phyloP scores from a whole-genome alignment of 257 asterid genomes.

The Euphrasia confusa region DNA sequence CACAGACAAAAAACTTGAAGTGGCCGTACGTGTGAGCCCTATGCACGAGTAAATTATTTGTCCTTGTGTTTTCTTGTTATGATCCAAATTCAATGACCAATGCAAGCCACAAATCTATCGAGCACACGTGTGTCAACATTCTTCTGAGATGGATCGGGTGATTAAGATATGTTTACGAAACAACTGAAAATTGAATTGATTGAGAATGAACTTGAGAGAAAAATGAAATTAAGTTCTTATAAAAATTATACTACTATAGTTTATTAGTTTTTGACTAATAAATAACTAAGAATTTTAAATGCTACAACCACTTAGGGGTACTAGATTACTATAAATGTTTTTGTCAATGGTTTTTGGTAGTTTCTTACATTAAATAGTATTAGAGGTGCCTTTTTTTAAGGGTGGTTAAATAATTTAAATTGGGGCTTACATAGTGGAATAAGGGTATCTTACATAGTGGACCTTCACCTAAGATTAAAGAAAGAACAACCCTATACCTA shows the following conservation, averaged over 20 bases:
- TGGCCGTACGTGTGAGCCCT: too few species aligned
- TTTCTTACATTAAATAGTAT: slow-evolving; percentile 17
- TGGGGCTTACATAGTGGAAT: slow-evolving; percentile 26
- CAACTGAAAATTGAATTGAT: slow-evolving; percentile 19
- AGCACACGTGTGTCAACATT: slow-evolving; percentile 52
- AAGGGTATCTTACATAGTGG: slow-evolving; percentile 32
- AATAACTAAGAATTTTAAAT: too few species aligned
- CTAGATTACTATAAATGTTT: slow-evolving; percentile 32
- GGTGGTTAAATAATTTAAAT: slow-evolving; percentile 21
- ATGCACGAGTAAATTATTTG: background rate
- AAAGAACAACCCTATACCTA: slow-evolving; percentile 14
- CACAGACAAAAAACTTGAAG: too few species aligned
- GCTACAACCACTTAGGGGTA: slow-evolving; percentile 33
- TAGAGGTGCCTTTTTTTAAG: slow-evolving; percentile 24
- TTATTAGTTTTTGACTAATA: background rate
- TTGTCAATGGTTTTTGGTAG: slow-evolving; percentile 19
- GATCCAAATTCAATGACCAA: slow-evolving; percentile 30
- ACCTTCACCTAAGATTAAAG: slow-evolving; percentile 24
- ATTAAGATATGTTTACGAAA: slow-evolving; percentile 22
- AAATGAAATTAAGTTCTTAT: too few species aligned
- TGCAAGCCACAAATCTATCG: slow-evolving; percentile 22
- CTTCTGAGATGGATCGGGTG: slow-evolving; percentile 29
- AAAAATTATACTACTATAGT: background rate
- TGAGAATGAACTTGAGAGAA: too few species aligned
- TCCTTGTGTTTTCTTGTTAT: slow-evolving; percentile 22